Base-by-base conservation (phyloP, 768 basidiomycete species). In the Tephrocybe rancida region DNA sequence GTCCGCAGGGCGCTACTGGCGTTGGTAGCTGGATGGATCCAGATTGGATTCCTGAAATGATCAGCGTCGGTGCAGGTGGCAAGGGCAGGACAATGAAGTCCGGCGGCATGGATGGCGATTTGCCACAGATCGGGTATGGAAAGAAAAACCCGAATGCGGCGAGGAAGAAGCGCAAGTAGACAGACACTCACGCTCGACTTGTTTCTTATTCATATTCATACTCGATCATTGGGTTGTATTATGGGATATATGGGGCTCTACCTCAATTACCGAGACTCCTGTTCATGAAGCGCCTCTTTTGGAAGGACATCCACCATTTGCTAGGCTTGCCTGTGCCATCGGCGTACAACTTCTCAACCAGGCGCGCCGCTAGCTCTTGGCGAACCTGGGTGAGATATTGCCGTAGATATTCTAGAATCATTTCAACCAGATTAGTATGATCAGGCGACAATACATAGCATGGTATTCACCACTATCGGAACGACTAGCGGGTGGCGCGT, bases 241-340 rank as follows among this genome's bases (percentile, higher is more conserved):
- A 21, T 57, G 18, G 39, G 19, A 7, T 5, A 21, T 3, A 13
- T 9, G 35, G 16, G 9, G 63, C 44, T 61, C 48, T 64, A 68
- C 60, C 58, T 73, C 78, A 89, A 65, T 82, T 80, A 54, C 85
- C 87, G 68, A 93, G 70, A 70, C 90, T 92, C 67, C 92, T 86
- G 74, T 92, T 92, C 92, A 94, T 94, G 83, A 94, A 94, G 22
- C 92, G 84, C 67, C 95, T 83, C 83, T 97, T 98, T 72, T 95
- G 94, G 85, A 98, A 99, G 19, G 92, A 90, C 93, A 98, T 96
- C 97, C 97, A 99, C 97, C 97, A 99, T 72, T 99, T 99, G 79
- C 90, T 97, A 5, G 97, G 95, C 69, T 92, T 95, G 53, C 88
- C 88, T 3, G 90, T 88, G 5, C 95, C 95, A 67, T 96, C 93